Percentiles rank a stretch among this genome's conserved stretches.
These are phyloP conservation scores for Inonotus obliquus DNA, from an alignment of 1,284 basidiomycete genomes.

Conservation along the genomic window DNA sequence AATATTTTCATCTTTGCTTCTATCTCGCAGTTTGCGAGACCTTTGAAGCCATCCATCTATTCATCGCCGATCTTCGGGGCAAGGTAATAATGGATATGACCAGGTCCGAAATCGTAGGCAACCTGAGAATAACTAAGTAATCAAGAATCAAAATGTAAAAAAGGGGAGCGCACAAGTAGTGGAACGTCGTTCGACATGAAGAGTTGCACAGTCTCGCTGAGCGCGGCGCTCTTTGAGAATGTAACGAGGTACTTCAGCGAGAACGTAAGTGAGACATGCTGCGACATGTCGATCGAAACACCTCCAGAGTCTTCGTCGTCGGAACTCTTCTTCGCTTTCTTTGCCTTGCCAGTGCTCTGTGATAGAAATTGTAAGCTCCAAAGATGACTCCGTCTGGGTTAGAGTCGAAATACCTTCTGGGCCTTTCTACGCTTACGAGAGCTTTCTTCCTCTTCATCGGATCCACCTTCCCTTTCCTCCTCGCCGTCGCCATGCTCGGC, in stretches of 20 bases:
- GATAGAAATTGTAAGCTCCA: not conserved
- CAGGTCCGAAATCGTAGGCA: slow-evolving; percentile 81
- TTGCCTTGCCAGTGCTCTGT: slow-evolving; percentile 24
- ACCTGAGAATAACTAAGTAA: slow-evolving; percentile 45
- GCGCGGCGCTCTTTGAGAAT: slow-evolving; percentile 88
- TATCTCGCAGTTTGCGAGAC: no score
- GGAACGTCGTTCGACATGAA: slow-evolving; percentile 93
- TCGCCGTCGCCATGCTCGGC: slow-evolving; percentile 33
- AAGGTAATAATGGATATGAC: slow-evolving; percentile 81
- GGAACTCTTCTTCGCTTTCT: slow-evolving; percentile 42
- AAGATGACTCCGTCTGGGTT: no score
- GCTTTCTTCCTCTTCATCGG: slow-evolving; percentile 29
- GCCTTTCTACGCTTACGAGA: slow-evolving; percentile 59
- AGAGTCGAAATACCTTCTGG: slow-evolving; percentile 56
- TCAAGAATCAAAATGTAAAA: slow-evolving; percentile 1
- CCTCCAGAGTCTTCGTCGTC: slow-evolving; percentile 43
- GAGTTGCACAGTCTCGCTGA: slow-evolving; percentile 72
- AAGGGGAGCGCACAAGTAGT: slow-evolving; percentile 58
- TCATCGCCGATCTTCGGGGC: slow-evolving; percentile 89
- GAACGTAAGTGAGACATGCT: slow-evolving; percentile 92
- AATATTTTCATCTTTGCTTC: no score
- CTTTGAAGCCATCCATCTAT: slow-evolving; percentile 27
- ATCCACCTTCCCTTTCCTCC: slow-evolving; percentile 33
- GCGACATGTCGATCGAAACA: slow-evolving; percentile 83
- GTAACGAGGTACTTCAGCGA: slow-evolving; percentile 97